Conservation (phyloP, 2,329 filamentous ascomycete genomes). For the Pyrenochaeta sp. region DNA sequence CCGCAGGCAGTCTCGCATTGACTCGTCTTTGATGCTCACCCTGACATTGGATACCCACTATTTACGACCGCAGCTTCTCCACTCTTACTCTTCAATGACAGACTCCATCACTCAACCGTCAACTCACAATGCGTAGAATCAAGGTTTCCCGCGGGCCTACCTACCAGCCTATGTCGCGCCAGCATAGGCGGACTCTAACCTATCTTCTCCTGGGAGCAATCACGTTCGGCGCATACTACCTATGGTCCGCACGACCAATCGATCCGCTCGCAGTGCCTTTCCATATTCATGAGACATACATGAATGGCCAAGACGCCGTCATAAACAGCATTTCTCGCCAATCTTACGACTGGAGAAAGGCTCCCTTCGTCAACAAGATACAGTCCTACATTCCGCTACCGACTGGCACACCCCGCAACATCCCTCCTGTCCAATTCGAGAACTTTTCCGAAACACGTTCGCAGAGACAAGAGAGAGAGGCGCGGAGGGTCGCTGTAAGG, state of each 20-base stretch:
- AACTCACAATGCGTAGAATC: slow-evolving; percentile 39
- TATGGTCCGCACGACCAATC: slow-evolving; percentile 36
- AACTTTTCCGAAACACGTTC: slow-evolving; percentile 47
- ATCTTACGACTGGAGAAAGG: slow-evolving; percentile 53
- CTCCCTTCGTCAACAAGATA: slow-evolving; percentile 51
- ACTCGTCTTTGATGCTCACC: no score
- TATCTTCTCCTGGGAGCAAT: slow-evolving; percentile 34
- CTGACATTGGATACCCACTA: not conserved
- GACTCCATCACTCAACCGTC: not conserved
- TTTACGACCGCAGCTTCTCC: not conserved
- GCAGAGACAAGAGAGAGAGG: slow-evolving; percentile 37
- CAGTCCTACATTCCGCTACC: slow-evolving; percentile 49
- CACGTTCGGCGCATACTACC: slow-evolving; percentile 38
- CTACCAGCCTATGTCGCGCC: slow-evolving; percentile 39
- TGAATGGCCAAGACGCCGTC: slow-evolving; percentile 36
- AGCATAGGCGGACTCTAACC: slow-evolving; percentile 37
- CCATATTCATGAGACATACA: slow-evolving; percentile 37
- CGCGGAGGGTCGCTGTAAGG: slow-evolving; percentile 49
- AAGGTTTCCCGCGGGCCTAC: slow-evolving; percentile 31
- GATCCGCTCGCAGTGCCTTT: slow-evolving; percentile 42
- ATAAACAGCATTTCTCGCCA: slow-evolving; percentile 25
- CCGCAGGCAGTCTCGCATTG: not conserved
- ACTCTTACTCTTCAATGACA: not conserved
- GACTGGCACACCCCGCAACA: slow-evolving; percentile 41
- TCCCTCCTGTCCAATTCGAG: slow-evolving; percentile 53